A percentile compares a stretch with the other conserved stretches of the same genome.
Conservation (phyloP, 176 grass and related monocot genomes). For the Tillandsia leiboldiana region DNA sequence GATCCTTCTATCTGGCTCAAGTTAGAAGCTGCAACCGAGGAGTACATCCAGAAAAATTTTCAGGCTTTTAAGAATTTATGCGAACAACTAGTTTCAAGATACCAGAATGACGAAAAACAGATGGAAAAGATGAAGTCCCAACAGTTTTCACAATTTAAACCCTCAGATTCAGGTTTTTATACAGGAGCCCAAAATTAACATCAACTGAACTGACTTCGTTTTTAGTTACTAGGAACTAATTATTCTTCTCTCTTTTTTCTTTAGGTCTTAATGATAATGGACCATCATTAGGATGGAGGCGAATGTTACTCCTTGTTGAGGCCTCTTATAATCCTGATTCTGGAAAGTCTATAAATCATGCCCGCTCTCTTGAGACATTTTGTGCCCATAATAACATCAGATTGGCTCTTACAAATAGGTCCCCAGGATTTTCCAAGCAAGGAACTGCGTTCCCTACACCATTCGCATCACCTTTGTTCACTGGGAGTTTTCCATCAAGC, state of each 20-base stretch:
- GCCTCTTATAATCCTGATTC: conserved; percentile 69
- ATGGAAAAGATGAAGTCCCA: conserved; percentile 59
- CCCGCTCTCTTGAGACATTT: conserved; percentile 73
- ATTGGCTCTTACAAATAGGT: conserved; percentile 52
- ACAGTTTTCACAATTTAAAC: conserved; percentile 48
- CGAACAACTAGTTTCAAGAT: conserved; percentile 69
- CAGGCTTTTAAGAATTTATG: conserved; percentile 71
- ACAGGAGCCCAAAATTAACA: conserved; percentile 3
- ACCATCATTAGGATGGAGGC: conserved; percentile 88
- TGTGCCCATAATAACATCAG: conserved; percentile 73
- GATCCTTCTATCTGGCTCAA: conserved; percentile 88
- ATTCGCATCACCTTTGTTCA: conserved; percentile 88
- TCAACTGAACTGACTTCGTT: neutral
- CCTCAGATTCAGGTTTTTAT: conserved; percentile 60
- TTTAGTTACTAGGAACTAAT: too few relatives aligned
- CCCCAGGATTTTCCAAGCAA: conserved; percentile 69
- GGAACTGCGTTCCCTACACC: conserved; percentile 51
- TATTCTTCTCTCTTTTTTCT: neutral
- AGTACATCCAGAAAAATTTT: conserved; percentile 80
- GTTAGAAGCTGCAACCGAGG: conserved; percentile 86
- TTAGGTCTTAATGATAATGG: conserved; percentile 56
- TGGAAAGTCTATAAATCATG: conserved; percentile 62
- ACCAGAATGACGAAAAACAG: conserved; percentile 56
- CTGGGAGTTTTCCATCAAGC: conserved; percentile 96
- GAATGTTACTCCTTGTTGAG: conserved; percentile 87